Conservation (phyloP, 148 eudicot genomes). For the Camellia lanceoleosa region DNA sequence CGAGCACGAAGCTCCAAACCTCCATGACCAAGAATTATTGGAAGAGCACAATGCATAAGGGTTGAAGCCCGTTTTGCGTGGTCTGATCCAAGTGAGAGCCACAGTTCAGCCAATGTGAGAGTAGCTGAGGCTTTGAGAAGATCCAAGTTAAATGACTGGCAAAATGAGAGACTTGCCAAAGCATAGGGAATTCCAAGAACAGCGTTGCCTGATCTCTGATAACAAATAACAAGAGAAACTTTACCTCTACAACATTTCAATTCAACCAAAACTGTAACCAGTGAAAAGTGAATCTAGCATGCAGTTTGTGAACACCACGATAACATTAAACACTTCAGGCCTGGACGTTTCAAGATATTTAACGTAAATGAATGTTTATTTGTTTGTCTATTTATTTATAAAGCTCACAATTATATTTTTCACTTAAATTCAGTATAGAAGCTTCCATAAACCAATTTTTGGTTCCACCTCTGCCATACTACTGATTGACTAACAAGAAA, state of each 20-base stretch:
- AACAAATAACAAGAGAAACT: not conserved
- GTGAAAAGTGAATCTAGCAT: not conserved
- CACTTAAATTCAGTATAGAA: not conserved
- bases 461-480: not conserved
- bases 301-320: not conserved
- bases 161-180: slow-evolving; percentile 86
- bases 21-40: slow-evolving; percentile 92
- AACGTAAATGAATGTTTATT: not conserved
- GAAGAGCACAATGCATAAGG: slow-evolving; percentile 75
- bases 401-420: not conserved
- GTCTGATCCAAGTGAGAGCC: slow-evolving; percentile 83
- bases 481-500: not conserved
- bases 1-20: slow-evolving; percentile 94
- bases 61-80: slow-evolving; percentile 72
- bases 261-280: not conserved
- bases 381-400: not conserved
- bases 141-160: slow-evolving; percentile 91
- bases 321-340: not conserved
- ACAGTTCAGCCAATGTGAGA: slow-evolving; percentile 75
- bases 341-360: not conserved
- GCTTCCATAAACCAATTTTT: slow-evolving; percentile 3
- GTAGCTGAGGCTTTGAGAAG: slow-evolving; percentile 97
- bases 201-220: slow-evolving; percentile 88
- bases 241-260: not conserved
- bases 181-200: slow-evolving; percentile 93